Evolutionary conservation across 129 eudicot genomes (phyloP), one percentile per base, ranked within the genome.

Genomic region (Flaveria ramosissima): DNA sequence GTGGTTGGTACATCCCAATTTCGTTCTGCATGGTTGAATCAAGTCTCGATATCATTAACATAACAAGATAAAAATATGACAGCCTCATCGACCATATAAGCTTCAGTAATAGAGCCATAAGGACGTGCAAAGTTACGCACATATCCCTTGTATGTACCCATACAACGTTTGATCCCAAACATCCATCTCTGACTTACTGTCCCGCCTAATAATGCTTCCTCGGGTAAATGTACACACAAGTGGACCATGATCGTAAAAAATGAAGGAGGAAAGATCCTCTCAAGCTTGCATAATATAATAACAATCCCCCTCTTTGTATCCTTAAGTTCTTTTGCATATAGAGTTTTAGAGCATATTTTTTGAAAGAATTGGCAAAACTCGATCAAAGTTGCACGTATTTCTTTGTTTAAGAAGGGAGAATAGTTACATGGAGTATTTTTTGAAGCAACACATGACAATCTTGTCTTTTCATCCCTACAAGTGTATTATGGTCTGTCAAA

Each of bases 191-290:
- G 36, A 4, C 50, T 53, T 12, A 56, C 36, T 14, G 77, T 36
- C 11, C 77, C 67, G 17, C 66, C 39, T 11, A 53, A 14, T 32
- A 71, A 15, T 36, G 77, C 77, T 51, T 72, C 65, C 6, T 72
- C 67, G 6, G 64, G 51, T 55, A 72, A 72, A 56, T 72, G 77
- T 9, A 53, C 27, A 16, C 64, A 30, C 53, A 72, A 72, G 52
- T 72, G 77, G 36, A 52, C 77, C 77, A 72, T 53, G 77, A 72
- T 55, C 0, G 30, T 19, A 36, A 72, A 47, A 55, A 55, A 52
- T 27, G 66, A 1, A 5, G 51, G 77, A 71, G 77, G 77, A 53
- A 72, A 72, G 55, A 53, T 72, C 17, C 41, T 72, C 77, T 72
- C 67, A 72, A 72, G 77, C n/a, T 72, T 53, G 24, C 65, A 72